A percentile compares a stretch with the other conserved stretches of the same genome.
Conservation (phyloP, 1,139 yeast species). For the Candida gigantensis region DNA sequence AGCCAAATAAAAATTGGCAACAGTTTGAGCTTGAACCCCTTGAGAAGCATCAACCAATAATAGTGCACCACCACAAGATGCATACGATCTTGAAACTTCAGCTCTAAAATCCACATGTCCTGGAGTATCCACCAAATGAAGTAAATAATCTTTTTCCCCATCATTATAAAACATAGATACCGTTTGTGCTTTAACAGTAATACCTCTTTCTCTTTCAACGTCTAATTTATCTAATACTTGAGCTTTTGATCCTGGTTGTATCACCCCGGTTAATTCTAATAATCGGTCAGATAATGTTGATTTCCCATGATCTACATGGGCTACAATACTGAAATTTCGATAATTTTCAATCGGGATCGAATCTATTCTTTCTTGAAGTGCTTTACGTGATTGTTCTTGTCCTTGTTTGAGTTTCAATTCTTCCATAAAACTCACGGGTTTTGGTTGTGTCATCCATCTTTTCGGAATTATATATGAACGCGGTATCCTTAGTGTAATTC, state of each 20-base stretch:
- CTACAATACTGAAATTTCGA: constrained; percentile 92
- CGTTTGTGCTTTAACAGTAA: constrained; percentile 98
- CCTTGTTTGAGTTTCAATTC: constrained; percentile 32
- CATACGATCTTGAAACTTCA: constrained; percentile 90
- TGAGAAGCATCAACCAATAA: constrained; percentile 91
- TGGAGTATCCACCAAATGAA: constrained; percentile 97
- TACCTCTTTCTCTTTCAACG: constrained; percentile 99
- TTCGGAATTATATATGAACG: neutral
- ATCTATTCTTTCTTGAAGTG: constrained; percentile 56
- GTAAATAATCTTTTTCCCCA: constrained; percentile 93
- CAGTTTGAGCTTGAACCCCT: constrained; percentile 97
- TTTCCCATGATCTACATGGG: constrained; percentile 99
- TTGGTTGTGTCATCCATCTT: constrained; percentile 2
- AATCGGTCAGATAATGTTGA: constrained; percentile 98
- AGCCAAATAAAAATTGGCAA: constrained; percentile 90
- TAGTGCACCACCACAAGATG: constrained; percentile 94
- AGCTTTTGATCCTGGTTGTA: constrained; percentile 99
- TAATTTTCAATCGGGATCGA: constrained; percentile 79
- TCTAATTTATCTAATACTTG: constrained; percentile 99
- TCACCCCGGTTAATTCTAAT: constrained; percentile 99
- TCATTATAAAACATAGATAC: constrained; percentile 96
- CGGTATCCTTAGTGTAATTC: neutral
- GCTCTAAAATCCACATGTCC: constrained; percentile 97
- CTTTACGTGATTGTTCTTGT: constrained; percentile 34
- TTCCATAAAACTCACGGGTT: constrained; percentile 19